A percentile compares a stretch with the other conserved stretches of the same genome.
These are phyloP conservation scores for Aechmea fasciata DNA, from an alignment of 176 grass and related monocot genomes.

Conservation along the genomic window DNA sequence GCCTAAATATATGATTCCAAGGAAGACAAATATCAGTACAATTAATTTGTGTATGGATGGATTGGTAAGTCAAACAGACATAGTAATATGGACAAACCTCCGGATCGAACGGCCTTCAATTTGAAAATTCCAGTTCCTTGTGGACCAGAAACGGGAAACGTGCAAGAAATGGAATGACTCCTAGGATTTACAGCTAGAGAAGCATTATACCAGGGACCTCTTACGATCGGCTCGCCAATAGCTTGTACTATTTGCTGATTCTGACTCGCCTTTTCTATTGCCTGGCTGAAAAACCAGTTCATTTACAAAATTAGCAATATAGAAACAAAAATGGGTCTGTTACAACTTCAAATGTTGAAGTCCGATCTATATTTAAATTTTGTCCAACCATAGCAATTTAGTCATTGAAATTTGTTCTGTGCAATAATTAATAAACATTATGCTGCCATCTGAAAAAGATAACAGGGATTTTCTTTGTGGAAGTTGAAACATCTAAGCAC, in stretches of 20 bases:
- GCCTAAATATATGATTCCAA: not conserved
- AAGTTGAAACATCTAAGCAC: too few relatives aligned
- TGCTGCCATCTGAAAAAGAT: too few relatives aligned
- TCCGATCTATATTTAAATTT: not conserved
- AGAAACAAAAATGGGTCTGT: not conserved
- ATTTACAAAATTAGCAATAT: not conserved
- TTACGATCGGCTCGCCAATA: conserved; percentile 46
- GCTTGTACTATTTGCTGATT: conserved; percentile 50
- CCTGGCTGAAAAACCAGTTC: conserved; percentile 47
- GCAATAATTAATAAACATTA: too few relatives aligned
- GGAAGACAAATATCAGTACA: too few relatives aligned
- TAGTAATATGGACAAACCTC: conserved; percentile 32
- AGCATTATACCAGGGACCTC: conserved; percentile 66
- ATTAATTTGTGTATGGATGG: not conserved
- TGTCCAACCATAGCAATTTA: too few relatives aligned
- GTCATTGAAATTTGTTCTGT: too few relatives aligned
- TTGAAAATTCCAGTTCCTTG: conserved; percentile 62
- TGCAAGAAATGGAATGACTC: conserved; percentile 52
- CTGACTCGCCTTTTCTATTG: conserved; percentile 59
- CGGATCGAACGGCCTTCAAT: conserved; percentile 57
- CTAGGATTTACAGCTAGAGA: conserved; percentile 40
- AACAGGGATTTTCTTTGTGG: too few relatives aligned
- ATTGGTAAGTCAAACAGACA: not conserved
- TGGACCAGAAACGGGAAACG: conserved; percentile 47
- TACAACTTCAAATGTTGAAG: not conserved